These are phyloP conservation scores for Castanea mollissima DNA, from an alignment of 306 rosid genomes.

Conservation along the genomic window DNA sequence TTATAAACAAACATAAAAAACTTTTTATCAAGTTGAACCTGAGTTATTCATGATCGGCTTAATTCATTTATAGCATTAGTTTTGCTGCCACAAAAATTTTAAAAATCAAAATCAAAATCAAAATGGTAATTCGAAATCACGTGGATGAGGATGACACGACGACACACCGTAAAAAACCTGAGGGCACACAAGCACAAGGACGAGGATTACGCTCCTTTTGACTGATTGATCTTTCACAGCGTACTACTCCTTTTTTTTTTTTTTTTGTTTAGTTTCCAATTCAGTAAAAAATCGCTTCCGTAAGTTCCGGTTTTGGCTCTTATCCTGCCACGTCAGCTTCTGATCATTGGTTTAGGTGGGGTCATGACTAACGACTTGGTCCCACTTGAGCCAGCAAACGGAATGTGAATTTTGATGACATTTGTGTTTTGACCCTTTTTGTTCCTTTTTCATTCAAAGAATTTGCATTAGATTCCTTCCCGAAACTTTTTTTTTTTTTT, in stretches of 20 bases:
- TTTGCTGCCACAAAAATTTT: no score
- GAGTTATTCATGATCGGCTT: no score
- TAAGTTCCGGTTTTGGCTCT: background rate
- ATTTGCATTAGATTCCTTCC: background rate
- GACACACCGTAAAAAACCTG: background rate
- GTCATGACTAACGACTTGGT: background rate
- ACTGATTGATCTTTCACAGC: no score
- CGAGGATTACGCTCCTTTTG: no score
- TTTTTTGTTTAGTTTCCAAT: no score
- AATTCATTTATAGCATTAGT: no score
- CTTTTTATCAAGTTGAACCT: no score
- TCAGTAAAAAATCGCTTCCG: background rate
- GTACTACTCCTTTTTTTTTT: no score
- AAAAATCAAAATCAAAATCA: no score
- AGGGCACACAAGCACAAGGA: no score
- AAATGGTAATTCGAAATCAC: background rate
- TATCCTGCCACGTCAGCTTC: background rate
- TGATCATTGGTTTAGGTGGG: background rate
- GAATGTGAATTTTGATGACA: background rate
- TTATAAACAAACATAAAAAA: no score
- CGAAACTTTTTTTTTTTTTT: background rate
- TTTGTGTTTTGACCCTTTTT: background rate
- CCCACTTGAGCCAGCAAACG: background rate
- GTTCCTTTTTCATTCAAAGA: background rate
- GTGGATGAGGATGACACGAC: background rate